These are phyloP conservation scores for Ziziphus jujuba DNA, from an alignment of 306 rosid genomes.

Conservation along the genomic window DNA sequence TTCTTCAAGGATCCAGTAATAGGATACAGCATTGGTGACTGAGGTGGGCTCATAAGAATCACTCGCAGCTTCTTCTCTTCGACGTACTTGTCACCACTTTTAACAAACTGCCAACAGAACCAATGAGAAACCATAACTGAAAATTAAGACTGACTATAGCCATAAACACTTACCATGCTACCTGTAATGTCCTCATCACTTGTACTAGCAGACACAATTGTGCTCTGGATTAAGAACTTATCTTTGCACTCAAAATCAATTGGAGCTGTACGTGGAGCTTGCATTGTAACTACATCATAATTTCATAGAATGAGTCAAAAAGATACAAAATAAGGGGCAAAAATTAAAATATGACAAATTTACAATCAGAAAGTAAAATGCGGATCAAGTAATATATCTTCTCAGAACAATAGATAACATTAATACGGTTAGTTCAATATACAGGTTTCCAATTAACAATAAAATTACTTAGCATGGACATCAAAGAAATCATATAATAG, in stretches of 20 bases:
- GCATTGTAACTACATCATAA: slow-evolving; percentile 71
- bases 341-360: neutral
- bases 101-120: slow-evolving; percentile 57
- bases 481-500: too few relatives aligned
- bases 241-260: slow-evolving; percentile 79
- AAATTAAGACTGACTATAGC: slow-evolving; percentile 22
- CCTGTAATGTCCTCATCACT: slow-evolving; percentile 62
- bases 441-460: too few relatives aligned
- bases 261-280: slow-evolving; percentile 56
- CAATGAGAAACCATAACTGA: slow-evolving; percentile 22
- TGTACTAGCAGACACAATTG: slow-evolving; percentile 57
- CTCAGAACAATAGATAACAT: too few relatives aligned
- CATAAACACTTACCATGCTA: slow-evolving; percentile 58
- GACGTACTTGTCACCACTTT: slow-evolving; percentile 52
- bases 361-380: neutral
- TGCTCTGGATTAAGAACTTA: slow-evolving; percentile 89
- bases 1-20: slow-evolving; percentile 49
- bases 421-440: too few relatives aligned
- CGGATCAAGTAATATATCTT: neutral
- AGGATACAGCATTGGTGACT: slow-evolving; percentile 61
- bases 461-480: too few relatives aligned
- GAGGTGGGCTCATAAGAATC: slow-evolving; percentile 51
- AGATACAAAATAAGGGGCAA: neutral
- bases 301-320: slow-evolving; percentile 22
- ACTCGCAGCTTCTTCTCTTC: slow-evolving; percentile 88